phyloP scores from a whole-genome alignment of 1,284 basidiomycete species.

The Heterobasidion irregulare region DNA sequence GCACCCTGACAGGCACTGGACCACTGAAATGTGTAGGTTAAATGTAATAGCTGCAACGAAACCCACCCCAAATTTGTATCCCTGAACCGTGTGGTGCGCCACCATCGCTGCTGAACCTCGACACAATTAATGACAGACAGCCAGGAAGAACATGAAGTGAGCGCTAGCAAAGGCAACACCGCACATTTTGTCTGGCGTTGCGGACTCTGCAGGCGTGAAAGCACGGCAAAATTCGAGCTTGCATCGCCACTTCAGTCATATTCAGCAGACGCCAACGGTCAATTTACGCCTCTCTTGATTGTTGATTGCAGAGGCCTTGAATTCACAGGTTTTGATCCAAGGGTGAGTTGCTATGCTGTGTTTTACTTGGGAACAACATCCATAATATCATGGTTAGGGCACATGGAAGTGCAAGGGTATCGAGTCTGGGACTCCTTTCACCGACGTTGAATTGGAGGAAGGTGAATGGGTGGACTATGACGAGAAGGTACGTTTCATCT shows the following conservation, averaged over 20 bases:
- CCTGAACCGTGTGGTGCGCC: conserved; percentile 54
- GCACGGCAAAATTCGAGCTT: conserved; percentile 69
- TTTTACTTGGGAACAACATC: neutral
- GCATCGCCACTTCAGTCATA: conserved; percentile 46
- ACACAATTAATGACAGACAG: too few species aligned
- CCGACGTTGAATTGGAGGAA: conserved; percentile 54
- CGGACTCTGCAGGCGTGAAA: conserved; percentile 67
- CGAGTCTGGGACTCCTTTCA: conserved; percentile 43
- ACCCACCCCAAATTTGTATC: conserved; percentile 60
- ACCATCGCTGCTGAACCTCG: neutral
- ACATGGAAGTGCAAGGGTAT: conserved; percentile 62
- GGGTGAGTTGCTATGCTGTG: conserved; percentile 23
- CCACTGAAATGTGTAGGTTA: conserved; percentile 39
- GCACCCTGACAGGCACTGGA: neutral
- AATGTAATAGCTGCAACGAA: conserved; percentile 72
- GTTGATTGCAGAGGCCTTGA: conserved; percentile 77
- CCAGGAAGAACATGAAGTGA: conserved; percentile 60
- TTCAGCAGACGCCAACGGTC: conserved; percentile 42
- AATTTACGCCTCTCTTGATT: conserved; percentile 52
- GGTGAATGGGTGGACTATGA: conserved; percentile 79
- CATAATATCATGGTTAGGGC: conserved; percentile 32
- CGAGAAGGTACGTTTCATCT: conserved; percentile 48
- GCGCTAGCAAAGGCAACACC: conserved; percentile 52
- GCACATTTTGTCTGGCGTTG: conserved; percentile 79
- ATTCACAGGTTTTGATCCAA: conserved; percentile 63